A percentile compares a stretch with the other conserved stretches of the same genome.
Conservation (phyloP, 495 filamentous ascomycete species). For the Penicillium canariense region DNA sequence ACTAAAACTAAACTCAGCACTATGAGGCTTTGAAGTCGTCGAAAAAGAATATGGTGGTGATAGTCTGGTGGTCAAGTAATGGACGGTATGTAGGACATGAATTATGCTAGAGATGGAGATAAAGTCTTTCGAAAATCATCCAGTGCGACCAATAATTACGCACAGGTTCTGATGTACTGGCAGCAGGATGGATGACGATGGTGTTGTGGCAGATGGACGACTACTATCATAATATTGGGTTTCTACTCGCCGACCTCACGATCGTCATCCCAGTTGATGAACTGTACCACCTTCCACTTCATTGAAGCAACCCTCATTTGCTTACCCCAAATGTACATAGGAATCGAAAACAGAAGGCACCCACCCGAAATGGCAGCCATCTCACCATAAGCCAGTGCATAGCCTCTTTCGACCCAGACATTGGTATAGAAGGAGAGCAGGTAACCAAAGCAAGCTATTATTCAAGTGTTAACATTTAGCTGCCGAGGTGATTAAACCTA, state of each 20-base stretch:
- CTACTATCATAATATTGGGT: too few relatives aligned
- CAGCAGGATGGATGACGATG: too few relatives aligned
- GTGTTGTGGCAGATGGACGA: too few relatives aligned
- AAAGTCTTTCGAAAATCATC: too few relatives aligned
- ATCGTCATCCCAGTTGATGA: conserved; percentile 2
- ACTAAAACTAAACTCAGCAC: too few relatives aligned
- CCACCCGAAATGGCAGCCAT: conserved; percentile 49
- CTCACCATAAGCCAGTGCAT: conserved; percentile 46
- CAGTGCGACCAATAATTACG: too few relatives aligned
- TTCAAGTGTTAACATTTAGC: not conserved
- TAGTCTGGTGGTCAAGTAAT: too few relatives aligned
- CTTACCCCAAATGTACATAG: conserved; percentile 49
- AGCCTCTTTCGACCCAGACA: conserved; percentile 51
- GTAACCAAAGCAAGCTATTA: conserved; percentile 47
- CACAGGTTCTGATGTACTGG: too few relatives aligned
- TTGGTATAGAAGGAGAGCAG: conserved; percentile 58
- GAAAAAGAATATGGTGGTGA: too few relatives aligned
- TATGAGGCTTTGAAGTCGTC: too few relatives aligned
- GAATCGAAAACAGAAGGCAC: conserved; percentile 37
- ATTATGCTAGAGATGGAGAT: too few relatives aligned
- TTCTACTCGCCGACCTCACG: conserved; percentile 3
- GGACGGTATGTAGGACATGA: too few relatives aligned
- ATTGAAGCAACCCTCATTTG: not conserved
- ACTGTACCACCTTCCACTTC: conserved; percentile 5
- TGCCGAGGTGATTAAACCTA: not conserved